These are phyloP conservation scores for Trametes punicea DNA, from an alignment of 768 basidiomycete genomes.

Conservation along the genomic window DNA sequence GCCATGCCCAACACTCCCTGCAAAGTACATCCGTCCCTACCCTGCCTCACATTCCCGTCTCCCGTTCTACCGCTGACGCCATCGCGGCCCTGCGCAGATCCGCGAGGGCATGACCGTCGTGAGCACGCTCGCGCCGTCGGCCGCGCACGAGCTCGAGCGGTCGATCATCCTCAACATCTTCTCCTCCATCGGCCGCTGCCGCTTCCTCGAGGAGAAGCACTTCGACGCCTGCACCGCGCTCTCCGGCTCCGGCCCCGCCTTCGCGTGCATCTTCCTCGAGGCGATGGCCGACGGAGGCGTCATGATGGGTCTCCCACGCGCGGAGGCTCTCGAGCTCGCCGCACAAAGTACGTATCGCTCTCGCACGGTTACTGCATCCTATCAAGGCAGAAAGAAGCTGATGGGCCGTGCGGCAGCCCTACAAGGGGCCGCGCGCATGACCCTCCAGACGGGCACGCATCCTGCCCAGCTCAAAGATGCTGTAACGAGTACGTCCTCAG, in stretches of 20 bases:
- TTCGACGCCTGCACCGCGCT: slow-evolving; percentile 98
- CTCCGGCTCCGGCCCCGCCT: slow-evolving; percentile 94
- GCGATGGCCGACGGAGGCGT: slow-evolving; percentile 99
- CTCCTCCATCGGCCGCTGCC: slow-evolving; percentile 93
- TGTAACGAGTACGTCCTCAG: slow-evolving; percentile 78
- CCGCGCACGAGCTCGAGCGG: slow-evolving; percentile 56
- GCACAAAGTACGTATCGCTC: slow-evolving; percentile 74
- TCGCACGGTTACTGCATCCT: neutral
- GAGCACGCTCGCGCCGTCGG: slow-evolving; percentile 59
- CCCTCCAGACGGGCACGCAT: slow-evolving; percentile 81
- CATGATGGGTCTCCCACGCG: slow-evolving; percentile 97
- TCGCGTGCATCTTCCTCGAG: slow-evolving; percentile 94
- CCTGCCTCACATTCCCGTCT: neutral
- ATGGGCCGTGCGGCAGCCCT: slow-evolving; percentile 51
- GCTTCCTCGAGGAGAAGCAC: slow-evolving; percentile 96
- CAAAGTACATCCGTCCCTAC: slow-evolving; percentile 51
- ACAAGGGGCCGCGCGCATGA: slow-evolving; percentile 97
- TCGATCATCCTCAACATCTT: slow-evolving; percentile 88
- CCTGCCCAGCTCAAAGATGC: slow-evolving; percentile 97
- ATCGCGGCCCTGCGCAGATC: slow-evolving; percentile 53
- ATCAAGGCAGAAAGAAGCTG: neutral
- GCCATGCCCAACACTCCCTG: slow-evolving; percentile 99
- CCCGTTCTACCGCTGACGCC: neutral
- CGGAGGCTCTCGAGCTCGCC: slow-evolving; percentile 91
- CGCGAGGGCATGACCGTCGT: slow-evolving; percentile 99